Evolutionary conservation across 2,329 filamentous ascomycete genomes (phyloP).

Genomic region (Seiridium unicorne): DNA sequence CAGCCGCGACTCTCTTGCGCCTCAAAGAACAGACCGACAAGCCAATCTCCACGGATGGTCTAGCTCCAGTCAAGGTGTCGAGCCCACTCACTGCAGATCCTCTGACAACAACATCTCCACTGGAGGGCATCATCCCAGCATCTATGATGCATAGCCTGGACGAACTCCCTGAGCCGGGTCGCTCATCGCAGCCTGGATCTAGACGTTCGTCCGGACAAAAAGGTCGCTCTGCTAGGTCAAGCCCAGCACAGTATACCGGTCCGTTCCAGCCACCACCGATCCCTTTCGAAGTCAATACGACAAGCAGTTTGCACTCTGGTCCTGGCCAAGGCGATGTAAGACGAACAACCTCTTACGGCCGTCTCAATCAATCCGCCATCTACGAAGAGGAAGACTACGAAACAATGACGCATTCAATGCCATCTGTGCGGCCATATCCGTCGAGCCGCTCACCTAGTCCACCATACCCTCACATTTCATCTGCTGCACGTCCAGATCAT

Average conservation of each 20-base stretch:
- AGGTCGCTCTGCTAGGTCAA: constrained; percentile 21
- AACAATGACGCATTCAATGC: constrained; percentile 17
- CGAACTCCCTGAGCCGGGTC: not conserved
- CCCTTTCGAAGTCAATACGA: constrained; percentile 25
- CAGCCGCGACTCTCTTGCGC: constrained; percentile 29
- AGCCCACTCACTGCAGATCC: constrained; percentile 21
- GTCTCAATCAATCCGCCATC: constrained; percentile 12
- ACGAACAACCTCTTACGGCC: not conserved
- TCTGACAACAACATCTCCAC: constrained; percentile 13
- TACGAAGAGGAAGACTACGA: constrained; percentile 7
- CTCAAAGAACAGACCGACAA: constrained; percentile 23
- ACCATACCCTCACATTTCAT: constrained; percentile 19
- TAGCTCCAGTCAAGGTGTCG: constrained; percentile 24
- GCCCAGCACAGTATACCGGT: constrained; percentile 20
- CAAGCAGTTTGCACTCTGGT: constrained; percentile 21
- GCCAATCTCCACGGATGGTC: constrained; percentile 23
- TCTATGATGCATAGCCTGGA: not conserved
- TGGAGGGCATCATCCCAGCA: constrained; percentile 10
- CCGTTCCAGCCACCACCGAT: constrained; percentile 28
- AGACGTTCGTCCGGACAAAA: constrained; percentile 15
- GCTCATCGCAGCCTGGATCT: constrained; percentile 8
- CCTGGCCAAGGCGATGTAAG: not conserved
- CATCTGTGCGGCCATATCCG: constrained; percentile 15
- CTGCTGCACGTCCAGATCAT: constrained; percentile 16
- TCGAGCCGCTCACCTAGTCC: constrained; percentile 4